These are phyloP conservation scores for Puya raimondii DNA, from an alignment of 176 grass and related monocot genomes.

Conservation along the genomic window DNA sequence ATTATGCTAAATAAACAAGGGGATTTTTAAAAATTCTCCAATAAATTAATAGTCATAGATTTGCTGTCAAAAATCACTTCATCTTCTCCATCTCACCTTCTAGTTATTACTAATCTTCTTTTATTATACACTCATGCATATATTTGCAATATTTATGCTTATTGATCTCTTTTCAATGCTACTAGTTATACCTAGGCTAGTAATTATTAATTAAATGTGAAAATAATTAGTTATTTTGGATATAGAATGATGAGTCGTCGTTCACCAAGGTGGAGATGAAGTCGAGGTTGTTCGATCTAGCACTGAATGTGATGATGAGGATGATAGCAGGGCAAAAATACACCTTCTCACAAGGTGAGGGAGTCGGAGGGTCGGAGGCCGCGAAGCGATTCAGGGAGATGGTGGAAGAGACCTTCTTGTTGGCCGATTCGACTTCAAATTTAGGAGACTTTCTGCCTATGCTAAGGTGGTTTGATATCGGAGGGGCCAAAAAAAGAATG, in stretches of 20 bases:
- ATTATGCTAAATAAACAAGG: too few relatives aligned
- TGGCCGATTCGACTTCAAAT: background rate
- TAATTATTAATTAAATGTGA: too few relatives aligned
- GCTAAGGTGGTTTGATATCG: background rate
- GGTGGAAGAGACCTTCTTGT: background rate
- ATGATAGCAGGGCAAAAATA: conserved; percentile 27
- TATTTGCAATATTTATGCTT: too few relatives aligned
- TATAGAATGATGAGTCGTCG: background rate
- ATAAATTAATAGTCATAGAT: too few relatives aligned
- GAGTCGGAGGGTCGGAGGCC: background rate
- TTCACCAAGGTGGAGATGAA: conserved; percentile 9
- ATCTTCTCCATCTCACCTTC: too few relatives aligned
- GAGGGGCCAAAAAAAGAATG: background rate
- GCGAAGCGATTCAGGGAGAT: background rate
- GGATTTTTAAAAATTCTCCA: too few relatives aligned
- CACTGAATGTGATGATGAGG: conserved; percentile 33
- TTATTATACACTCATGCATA: too few relatives aligned
- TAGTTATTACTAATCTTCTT: too few relatives aligned
- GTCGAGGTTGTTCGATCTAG: conserved; percentile 28
- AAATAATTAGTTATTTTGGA: too few relatives aligned
- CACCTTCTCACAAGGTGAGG: background rate
- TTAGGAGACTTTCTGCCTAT: background rate
- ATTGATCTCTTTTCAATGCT: too few relatives aligned
- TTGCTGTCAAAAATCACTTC: too few relatives aligned
- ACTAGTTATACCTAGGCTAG: too few relatives aligned